These are phyloP conservation scores for Ajuga reptans DNA, from an alignment of 305 asterid genomes.

Conservation along the genomic window DNA sequence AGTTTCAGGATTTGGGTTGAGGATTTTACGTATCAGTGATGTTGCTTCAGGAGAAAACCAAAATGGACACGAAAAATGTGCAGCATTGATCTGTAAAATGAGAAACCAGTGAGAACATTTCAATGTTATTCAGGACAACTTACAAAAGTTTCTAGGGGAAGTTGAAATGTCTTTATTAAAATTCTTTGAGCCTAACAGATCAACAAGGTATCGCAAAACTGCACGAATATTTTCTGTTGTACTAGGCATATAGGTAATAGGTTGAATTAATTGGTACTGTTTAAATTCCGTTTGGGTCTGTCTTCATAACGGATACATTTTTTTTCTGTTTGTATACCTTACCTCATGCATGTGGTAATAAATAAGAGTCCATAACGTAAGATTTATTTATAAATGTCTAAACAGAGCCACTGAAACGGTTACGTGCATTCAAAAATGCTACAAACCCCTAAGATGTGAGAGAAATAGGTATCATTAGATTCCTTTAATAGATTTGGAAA, in stretches of 20 bases:
- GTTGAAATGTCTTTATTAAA: not conserved
- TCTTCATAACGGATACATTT: not conserved
- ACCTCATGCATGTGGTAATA: not conserved
- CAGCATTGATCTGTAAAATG: conserved; percentile 60
- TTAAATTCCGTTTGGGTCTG: not conserved
- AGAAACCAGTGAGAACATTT: conserved; percentile 18
- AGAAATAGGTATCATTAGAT: not conserved
- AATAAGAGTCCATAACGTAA: not conserved
- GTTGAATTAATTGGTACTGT: not conserved
- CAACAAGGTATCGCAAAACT: conserved; percentile 6
- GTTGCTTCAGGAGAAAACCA: conserved; percentile 77
- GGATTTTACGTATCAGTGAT: conserved; percentile 61
- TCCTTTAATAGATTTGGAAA: not conserved
- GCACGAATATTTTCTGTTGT: conserved; percentile 2
- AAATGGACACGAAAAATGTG: conserved; percentile 72
- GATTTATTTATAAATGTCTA: not conserved
- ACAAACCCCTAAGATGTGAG: not conserved
- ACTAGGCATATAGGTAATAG: not conserved
- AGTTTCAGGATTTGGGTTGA: conserved; percentile 75
- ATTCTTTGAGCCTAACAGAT: not conserved
- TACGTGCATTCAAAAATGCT: not conserved
- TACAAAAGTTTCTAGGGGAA: conserved; percentile 13
- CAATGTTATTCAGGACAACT: not conserved
- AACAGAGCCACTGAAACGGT: not conserved
- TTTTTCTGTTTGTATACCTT: not conserved